These are phyloP conservation scores for Pseudocercospora macadamiae DNA, from an alignment of 2,329 filamentous ascomycete species.

Conservation along the genomic window DNA sequence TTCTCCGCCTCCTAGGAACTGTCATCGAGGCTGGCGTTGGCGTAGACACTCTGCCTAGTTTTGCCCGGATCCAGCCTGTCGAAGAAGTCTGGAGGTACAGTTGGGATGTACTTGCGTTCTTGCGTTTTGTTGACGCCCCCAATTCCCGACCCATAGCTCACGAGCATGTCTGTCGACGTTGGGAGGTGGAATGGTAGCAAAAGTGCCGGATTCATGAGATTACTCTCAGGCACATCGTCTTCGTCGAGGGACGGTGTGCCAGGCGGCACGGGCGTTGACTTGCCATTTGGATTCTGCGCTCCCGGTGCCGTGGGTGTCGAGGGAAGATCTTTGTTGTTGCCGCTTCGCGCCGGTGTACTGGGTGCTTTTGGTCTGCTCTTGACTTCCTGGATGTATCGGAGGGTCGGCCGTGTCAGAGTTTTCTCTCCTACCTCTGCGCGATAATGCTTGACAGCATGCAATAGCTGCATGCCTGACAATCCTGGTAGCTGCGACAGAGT, in stretches of 20 bases:
- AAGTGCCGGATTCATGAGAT: constrained; percentile 84
- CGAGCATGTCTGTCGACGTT: constrained; percentile 94
- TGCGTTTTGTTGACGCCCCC: constrained; percentile 89
- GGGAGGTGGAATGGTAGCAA: constrained; percentile 96
- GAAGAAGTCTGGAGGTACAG: constrained; percentile 90
- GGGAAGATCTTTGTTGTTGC: constrained; percentile 14
- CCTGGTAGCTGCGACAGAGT: constrained; percentile 88
- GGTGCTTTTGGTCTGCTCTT: constrained; percentile 59
- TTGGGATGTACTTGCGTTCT: constrained; percentile 93
- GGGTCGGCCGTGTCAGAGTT: constrained; percentile 80
- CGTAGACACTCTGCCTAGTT: constrained; percentile 40
- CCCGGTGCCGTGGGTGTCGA: constrained; percentile 21
- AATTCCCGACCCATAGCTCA: constrained; percentile 92
- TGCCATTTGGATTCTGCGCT: constrained; percentile 24
- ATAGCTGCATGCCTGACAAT: constrained; percentile 82
- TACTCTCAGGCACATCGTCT: constrained; percentile 70
- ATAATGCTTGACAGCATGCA: constrained; percentile 92
- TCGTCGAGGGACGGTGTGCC: constrained; percentile 52
- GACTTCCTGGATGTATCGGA: constrained; percentile 80
- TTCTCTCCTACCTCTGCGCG: constrained; percentile 95
- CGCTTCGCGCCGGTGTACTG: constrained; percentile 12
- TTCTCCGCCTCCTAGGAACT: constrained; percentile 4
- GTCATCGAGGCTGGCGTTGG: constrained; percentile 29
- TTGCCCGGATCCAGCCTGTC: constrained; percentile 73
- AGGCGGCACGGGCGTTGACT: constrained; percentile 27